Evolutionary conservation across 108 stramenopile species (phyloP), one percentile per base, ranked within the genome.

Genomic region (Schizochytrium sp.): DNA sequence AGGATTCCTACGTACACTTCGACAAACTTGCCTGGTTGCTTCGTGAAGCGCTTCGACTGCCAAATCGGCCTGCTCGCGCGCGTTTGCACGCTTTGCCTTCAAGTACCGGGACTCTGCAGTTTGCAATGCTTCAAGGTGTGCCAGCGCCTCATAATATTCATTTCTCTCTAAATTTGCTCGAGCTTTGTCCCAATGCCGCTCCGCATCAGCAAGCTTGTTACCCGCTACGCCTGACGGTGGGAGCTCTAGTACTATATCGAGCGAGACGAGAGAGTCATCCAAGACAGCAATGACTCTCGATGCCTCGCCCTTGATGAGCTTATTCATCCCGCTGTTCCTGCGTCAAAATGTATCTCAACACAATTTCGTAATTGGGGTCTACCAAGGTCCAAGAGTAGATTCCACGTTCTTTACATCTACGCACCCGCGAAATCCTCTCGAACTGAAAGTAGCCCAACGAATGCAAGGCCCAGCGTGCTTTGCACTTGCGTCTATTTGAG

Each of bases 301-400:
- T 5, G 76, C 76, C 76, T 83, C 76, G 76, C 76, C 76, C 50
- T 40, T 47, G 13, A 83, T 83, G 13, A 83, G 76, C 76, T 83
- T 83, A 42, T 83, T 55, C 76, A 83, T 83, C 47, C 40, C 72
- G 12, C 72, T 42, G 72, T 41, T 41, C n/a, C 59, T 60, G 17
- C n/a, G 59, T n/a, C 19, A 28, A 28, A 28, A 28, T 28, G 28
- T 28, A 28, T 28, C 28, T 28, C 28, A 28, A 28, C 28, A 28
- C 28, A 28, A 28, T 28, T 28, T 28, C 28, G 28, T 28, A 28
- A 28, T 28, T 28, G 28, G 28, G 28, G 28, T 28, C 28, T 28
- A 28, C 28, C 28, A 28, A 28, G 28, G 28, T 28, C 28, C 28
- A 28, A 28, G 28, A 28, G 28, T 28, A 28, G 28, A 28, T 28